These are phyloP conservation scores for Stagonosporopsis chrysanthemi DNA, from an alignment of 2,329 filamentous ascomycete genomes.

Conservation along the genomic window DNA sequence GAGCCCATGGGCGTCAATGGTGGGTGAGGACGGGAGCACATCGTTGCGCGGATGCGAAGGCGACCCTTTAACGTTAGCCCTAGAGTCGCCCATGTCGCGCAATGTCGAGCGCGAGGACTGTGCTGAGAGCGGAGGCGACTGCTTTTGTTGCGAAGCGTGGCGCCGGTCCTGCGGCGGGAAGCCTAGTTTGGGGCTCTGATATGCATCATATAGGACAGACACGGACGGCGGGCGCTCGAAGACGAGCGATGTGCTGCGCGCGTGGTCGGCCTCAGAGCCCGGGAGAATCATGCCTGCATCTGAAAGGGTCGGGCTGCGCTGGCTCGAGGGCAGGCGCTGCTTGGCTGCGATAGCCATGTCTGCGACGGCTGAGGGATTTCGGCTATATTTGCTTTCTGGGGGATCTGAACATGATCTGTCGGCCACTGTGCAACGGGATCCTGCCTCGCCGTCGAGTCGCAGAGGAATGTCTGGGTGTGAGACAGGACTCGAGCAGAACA, in stretches of 20 bases:
- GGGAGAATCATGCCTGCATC: conserved; percentile 96
- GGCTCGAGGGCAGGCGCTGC: conserved; percentile 25
- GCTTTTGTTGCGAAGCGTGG: conserved; percentile 38
- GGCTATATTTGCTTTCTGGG: conserved; percentile 33
- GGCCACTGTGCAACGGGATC: conserved; percentile 7
- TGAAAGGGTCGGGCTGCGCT: conserved; percentile 73
- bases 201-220: conserved; percentile 37
- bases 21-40: conserved; percentile 46
- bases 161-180: conserved; percentile 41
- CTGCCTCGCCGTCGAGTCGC: conserved; percentile 10
- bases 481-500: conserved; percentile 13
- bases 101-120: conserved; percentile 47
- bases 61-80: conserved; percentile 22
- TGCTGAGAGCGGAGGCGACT: conserved; percentile 43
- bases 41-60: conserved; percentile 25
- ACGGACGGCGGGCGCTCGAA: conserved; percentile 56
- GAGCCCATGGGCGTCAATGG: conserved; percentile 34
- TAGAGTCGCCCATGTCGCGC: conserved; percentile 40
- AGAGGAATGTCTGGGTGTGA: conserved; percentile 14
- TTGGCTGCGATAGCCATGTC: conserved; percentile 33
- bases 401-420: conserved; percentile 30
- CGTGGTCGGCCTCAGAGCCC: conserved; percentile 51
- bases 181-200: conserved; percentile 38
- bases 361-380: conserved; percentile 21
- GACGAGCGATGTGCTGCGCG: conserved; percentile 60